Percentiles rank a stretch among this genome's conserved stretches.
Evolutionary conservation across 1,284 basidiomycete species (phyloP).

Genomic region (Puccinia sorghi): DNA sequence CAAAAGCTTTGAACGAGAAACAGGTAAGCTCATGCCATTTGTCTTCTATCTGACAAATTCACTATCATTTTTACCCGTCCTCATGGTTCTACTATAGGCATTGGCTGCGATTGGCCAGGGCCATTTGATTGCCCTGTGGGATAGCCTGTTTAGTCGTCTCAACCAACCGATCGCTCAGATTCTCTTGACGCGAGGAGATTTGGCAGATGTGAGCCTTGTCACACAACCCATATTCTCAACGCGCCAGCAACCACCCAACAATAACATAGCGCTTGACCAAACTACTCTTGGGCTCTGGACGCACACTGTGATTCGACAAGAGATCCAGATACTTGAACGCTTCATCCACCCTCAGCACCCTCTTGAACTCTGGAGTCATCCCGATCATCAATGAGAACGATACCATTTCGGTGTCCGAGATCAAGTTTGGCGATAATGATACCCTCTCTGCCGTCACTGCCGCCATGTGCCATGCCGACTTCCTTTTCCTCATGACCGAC

Average conservation of each 20-base stretch:
- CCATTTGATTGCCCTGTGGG: slow-evolving; percentile 91
- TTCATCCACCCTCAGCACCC: slow-evolving; percentile 84
- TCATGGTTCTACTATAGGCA: slow-evolving; percentile 62
- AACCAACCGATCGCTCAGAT: slow-evolving; percentile 96
- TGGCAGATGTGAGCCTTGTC: slow-evolving; percentile 76
- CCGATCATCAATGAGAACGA: slow-evolving; percentile 97
- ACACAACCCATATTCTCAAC: neutral
- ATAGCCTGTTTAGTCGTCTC: slow-evolving; percentile 88
- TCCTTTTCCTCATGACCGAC: slow-evolving; percentile 92
- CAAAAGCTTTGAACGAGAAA: slow-evolving; percentile 83
- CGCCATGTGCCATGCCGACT: slow-evolving; percentile 95
- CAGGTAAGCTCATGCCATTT: slow-evolving; percentile 64
- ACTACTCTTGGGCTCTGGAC: slow-evolving; percentile 17
- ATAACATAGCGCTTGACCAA: slow-evolving; percentile 8
- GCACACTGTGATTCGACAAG: slow-evolving; percentile 61
- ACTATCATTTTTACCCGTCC: no score
- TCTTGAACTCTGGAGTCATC: slow-evolving; percentile 84
- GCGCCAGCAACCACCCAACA: neutral
- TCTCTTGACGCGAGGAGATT: slow-evolving; percentile 88
- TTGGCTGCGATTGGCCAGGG: slow-evolving; percentile 96
- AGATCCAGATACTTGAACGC: slow-evolving; percentile 90
- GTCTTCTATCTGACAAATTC: neutral
- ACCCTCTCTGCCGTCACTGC: slow-evolving; percentile 95
- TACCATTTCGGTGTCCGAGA: slow-evolving; percentile 73
- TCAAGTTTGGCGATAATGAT: slow-evolving; percentile 99